Percentiles rank a stretch among this genome's conserved stretches.
phyloP scores from a whole-genome alignment of 2,329 filamentous ascomycete species.

The Colletotrichum kahawae region DNA sequence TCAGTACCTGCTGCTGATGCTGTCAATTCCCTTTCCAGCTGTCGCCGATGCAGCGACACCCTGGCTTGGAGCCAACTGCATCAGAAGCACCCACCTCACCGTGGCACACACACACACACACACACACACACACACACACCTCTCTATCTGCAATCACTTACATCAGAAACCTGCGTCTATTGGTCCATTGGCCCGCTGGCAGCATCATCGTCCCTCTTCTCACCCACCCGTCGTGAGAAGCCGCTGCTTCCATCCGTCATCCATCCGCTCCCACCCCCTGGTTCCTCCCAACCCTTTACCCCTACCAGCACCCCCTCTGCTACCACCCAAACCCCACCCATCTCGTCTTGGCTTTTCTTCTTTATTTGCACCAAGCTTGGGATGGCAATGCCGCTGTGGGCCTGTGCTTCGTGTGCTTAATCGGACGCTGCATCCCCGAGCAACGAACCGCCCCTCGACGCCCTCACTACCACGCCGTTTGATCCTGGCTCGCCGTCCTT shows the following conservation, averaged over 20 bases:
- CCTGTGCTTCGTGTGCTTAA: conserved; percentile 25
- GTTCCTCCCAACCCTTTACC: conserved; percentile 3
- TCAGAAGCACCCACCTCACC: background rate
- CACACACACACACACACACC: background rate
- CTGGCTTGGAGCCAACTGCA: background rate
- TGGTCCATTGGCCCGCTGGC: background rate
- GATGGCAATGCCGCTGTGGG: conserved; percentile 25
- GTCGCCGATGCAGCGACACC: background rate
- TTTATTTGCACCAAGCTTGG: conserved; percentile 23
- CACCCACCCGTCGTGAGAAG: background rate
- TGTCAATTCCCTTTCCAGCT: background rate
- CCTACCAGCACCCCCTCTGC: background rate
- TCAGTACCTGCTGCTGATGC: background rate
- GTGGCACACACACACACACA: background rate
- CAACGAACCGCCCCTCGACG: conserved; percentile 3
- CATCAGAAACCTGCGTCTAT: background rate
- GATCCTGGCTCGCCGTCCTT: background rate
- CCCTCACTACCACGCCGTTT: background rate
- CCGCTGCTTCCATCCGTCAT: background rate
- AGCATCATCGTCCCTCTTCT: no score
- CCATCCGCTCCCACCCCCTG: conserved; percentile 10
- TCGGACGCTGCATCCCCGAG: conserved; percentile 21
- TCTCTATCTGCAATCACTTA: background rate
- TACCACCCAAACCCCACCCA: conserved; percentile 1
- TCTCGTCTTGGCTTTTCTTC: conserved; percentile 22